These are phyloP conservation scores for Thalassiosira hispida DNA, from an alignment of 352 stramenopile genomes.

Conservation along the genomic window DNA sequence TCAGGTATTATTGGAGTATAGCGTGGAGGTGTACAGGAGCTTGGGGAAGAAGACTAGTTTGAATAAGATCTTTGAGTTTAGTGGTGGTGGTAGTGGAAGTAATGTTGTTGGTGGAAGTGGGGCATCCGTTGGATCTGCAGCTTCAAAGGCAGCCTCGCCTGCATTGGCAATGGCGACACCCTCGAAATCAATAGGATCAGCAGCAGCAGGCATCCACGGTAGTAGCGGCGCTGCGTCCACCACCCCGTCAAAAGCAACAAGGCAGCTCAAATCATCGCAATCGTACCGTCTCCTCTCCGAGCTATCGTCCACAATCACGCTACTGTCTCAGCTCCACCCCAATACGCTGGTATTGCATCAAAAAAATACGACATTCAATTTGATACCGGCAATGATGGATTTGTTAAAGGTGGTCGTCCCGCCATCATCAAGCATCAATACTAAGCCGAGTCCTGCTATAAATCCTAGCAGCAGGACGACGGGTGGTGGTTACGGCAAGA, in stretches of 20 bases:
- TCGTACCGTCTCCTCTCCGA: slow-evolving; percentile 92
- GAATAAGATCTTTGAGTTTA: slow-evolving; percentile 29
- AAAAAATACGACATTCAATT: slow-evolving; percentile 92
- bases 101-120: not conserved
- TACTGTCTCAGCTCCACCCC: slow-evolving; percentile 98
- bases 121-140: slow-evolving; percentile 1
- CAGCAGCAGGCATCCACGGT: not conserved
- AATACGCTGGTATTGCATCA: slow-evolving; percentile 89
- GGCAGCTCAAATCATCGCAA: slow-evolving; percentile 53
- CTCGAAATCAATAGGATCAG: not conserved
- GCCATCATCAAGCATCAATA: slow-evolving; percentile 18
- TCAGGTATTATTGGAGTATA: slow-evolving; percentile 46
- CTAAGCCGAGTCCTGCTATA: slow-evolving; percentile 1
- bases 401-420: slow-evolving; percentile 89
- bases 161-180: slow-evolving; percentile 13
- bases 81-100: not conserved
- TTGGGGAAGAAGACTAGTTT: slow-evolving; percentile 19
- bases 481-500: not conserved
- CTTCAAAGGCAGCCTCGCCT: slow-evolving; percentile 6
- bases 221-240: too few relatives aligned
- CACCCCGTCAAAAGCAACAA: slow-evolving; percentile 52
- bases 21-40: slow-evolving; percentile 33
- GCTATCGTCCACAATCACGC: slow-evolving; percentile 97
- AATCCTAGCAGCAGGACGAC: not conserved
- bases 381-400: slow-evolving; percentile 98